Base-by-base conservation (phyloP, 2,329 filamentous ascomycete species). In the Penicillium sp. region DNA sequence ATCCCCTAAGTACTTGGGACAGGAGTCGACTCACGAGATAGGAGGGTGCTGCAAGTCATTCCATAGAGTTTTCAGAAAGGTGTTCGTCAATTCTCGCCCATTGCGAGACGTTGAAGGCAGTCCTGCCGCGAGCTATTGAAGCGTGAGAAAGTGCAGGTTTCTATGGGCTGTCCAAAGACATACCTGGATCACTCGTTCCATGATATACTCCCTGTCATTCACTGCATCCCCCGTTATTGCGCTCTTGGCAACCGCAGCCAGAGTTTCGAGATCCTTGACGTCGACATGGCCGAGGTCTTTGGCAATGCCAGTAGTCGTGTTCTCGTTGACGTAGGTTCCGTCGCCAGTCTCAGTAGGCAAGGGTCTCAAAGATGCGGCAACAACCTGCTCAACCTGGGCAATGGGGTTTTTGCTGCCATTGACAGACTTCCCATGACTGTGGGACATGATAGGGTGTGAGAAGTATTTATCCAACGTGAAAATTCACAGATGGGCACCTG, bases 201-300 rank as follows among this genome's bases (percentile, higher is more conserved):
- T 84, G 11, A 82, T 70, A 61, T 84, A 84, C 1, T 78, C 77
- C 64, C 81, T 85, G 62, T 88, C 85, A 60, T 88, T 75, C 14
- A 82, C 69, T 7, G 77, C 76, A 38, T 81, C 72, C 2, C 81
- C 80, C n/a, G 76, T 75, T 50, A 69, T 61, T 18, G 75, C 63
- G 44, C 65, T 70, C 20, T 76, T 74, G 11, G 75, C 68, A 24
- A 74, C 53, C 30, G 75, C 72, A 28, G 68, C 57, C 20, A 76
- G 46, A 10, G 72, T 72, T 42, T 69, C 67, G 46, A 78, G 66
- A 56, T 79, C 73, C 25, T 74, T 68, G 18, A 79, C 70, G 47
- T 70, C 78, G 56, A 82, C 57, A 48, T 74, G 71, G 44, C 64
- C 66, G n/a, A 83, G 57, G 55, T 81, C 80, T 31, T 69, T 67